Evolutionary conservation across 106 monocot species (phyloP), one percentile per base, ranked within the genome.

Genomic region (Dendrobium catenatum): DNA sequence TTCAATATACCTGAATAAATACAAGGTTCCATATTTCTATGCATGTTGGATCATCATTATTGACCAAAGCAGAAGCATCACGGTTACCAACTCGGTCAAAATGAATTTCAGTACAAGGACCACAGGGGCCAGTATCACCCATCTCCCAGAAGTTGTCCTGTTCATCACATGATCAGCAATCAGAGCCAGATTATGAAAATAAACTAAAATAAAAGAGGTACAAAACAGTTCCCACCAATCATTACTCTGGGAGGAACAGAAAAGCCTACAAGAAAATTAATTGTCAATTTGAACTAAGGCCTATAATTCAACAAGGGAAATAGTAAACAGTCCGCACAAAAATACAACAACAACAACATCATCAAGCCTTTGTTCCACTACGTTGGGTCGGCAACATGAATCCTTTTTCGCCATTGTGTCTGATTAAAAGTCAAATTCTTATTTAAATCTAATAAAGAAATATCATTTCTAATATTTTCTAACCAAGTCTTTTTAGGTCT

Each of bases 141-240:
- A 97, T 97, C 79, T 97, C 97, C 97, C 97, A 97, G 79, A 97
- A 97, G 78, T 97, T 97, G 54, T 97, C 97, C 97, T 97, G 91
- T 51, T 81, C 51, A 83, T 18, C 8, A 49, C 13, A 70, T 17
- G 37, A 70, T 37, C 29, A 37, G 37, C 6, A 68, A 68, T 70
- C 70, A 70, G 31, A 70, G 8, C 33, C 70, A 0, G n/a, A 6
- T 61, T 61, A 61, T 61, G n/a, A 61, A 61, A 11, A 31, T 11
- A 68, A 70, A 70, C 33, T 70, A 4, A 70, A 70, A 70, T 70
- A 13, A 29, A 29, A 37, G 40, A 33, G 31, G 16, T 16, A 26
- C 33, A 70, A 37, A 70, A 70, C 37, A 37, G 37, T 70, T 70
- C 24, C 70, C 29, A 70, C 16, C 70, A 70, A 70, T 70, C 64